Conservation (phyloP, 2,329 filamentous ascomycete genomes). For the Ceratocystis smalleyi region DNA sequence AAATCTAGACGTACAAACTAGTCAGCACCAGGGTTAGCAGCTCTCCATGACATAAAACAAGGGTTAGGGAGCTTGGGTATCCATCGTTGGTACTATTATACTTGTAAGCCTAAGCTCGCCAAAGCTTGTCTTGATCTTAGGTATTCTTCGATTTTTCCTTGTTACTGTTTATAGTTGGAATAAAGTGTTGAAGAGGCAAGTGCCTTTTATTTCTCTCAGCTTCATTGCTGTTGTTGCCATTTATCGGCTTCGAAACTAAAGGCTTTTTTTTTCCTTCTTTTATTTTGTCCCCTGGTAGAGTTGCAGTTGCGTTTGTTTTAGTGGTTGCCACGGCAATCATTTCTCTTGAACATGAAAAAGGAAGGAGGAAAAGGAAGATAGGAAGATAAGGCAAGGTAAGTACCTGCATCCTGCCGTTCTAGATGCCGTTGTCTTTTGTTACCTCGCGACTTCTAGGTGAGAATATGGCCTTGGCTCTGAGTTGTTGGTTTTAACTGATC, state of each 20-base stretch:
- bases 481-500: too few species aligned
- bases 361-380: background rate
- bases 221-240: background rate
- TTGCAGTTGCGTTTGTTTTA: background rate
- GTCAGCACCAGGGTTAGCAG: background rate
- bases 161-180: background rate
- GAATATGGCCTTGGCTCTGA: too few species aligned
- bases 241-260: background rate
- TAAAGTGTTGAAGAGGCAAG: background rate
- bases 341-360: background rate
- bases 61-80: background rate
- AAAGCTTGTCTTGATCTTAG: background rate
- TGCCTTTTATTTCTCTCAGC: background rate
- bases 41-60: background rate
- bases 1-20: background rate
- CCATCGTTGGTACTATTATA: background rate
- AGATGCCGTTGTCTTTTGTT: background rate
- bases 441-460: background rate
- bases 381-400: background rate
- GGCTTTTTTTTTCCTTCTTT: background rate
- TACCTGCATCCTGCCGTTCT: constrained; percentile 2
- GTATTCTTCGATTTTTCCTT: background rate
- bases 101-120: background rate
- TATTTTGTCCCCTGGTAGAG: too few species aligned
- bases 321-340: background rate